phyloP scores from a whole-genome alignment of 2,329 filamentous ascomycete genomes.

The Metarhizium robertsii region DNA sequence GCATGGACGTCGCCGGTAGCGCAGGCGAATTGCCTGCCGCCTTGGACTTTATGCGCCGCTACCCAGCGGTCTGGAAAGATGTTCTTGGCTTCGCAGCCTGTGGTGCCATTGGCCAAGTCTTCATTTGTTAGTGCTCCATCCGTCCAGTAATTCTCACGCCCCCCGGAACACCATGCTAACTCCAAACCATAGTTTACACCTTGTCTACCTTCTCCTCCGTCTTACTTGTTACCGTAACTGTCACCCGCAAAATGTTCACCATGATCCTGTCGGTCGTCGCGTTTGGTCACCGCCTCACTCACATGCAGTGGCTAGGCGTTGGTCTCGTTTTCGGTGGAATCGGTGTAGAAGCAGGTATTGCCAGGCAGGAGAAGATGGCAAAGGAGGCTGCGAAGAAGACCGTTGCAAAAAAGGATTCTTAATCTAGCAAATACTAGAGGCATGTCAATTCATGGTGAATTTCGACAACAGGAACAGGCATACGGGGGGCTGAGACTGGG shows the following conservation, averaged over 20 bases:
- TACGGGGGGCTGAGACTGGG: no score
- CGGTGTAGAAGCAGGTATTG: slow-evolving; percentile 78
- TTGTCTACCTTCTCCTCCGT: slow-evolving; percentile 86
- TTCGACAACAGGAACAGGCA: not conserved
- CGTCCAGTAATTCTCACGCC: not conserved
- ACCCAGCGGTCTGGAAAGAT: slow-evolving; percentile 78
- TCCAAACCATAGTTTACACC: slow-evolving; percentile 58
- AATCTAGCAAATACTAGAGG: not conserved
- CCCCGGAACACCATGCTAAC: slow-evolving; percentile 11
- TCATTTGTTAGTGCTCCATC: slow-evolving; percentile 58
- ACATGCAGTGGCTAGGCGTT: slow-evolving; percentile 93
- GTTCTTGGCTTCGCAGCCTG: slow-evolving; percentile 84
- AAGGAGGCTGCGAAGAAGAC: slow-evolving; percentile 58
- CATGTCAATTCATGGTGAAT: not conserved
- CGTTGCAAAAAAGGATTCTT: slow-evolving; percentile 23
- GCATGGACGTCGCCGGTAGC: slow-evolving; percentile 53
- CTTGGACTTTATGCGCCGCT: slow-evolving; percentile 65
- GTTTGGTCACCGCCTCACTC: slow-evolving; percentile 78
- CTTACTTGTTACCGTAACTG: slow-evolving; percentile 89
- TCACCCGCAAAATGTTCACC: slow-evolving; percentile 97
- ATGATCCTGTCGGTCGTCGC: slow-evolving; percentile 95
- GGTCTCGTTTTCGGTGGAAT: slow-evolving; percentile 91
- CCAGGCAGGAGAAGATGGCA: slow-evolving; percentile 70
- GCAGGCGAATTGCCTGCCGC: slow-evolving; percentile 76
- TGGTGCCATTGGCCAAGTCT: slow-evolving; percentile 88